These are phyloP conservation scores for Hypomontagnella monticulosa DNA, from an alignment of 495 filamentous ascomycete genomes.

Conservation along the genomic window DNA sequence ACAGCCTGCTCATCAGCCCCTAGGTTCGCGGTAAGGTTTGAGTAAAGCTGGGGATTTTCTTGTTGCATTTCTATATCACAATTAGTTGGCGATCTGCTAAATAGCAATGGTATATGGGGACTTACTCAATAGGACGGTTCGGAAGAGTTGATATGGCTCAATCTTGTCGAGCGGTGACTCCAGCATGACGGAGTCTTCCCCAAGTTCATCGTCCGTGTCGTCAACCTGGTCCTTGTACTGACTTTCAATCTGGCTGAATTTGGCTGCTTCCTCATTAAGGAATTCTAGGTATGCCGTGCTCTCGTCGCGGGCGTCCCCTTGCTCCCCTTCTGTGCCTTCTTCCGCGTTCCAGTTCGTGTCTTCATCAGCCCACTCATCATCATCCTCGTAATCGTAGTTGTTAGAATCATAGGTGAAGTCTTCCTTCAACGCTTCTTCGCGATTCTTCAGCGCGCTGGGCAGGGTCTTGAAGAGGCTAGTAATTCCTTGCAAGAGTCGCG, in stretches of 20 bases:
- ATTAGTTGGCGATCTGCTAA: conserved; percentile 36
- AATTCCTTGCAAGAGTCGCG: conserved; percentile 87
- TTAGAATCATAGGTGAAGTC: conserved; percentile 77
- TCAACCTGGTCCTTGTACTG: conserved; percentile 57
- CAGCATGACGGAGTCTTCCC: conserved; percentile 90
- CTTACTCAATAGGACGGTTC: conserved; percentile 82
- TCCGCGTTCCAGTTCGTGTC: conserved; percentile 65
- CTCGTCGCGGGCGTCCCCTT: conserved; percentile 82
- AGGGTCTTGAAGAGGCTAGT: conserved; percentile 91
- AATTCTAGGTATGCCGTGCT: conserved; percentile 95
- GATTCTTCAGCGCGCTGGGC: conserved; percentile 85
- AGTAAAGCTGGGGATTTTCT: conserved; percentile 89
- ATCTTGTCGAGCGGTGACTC: conserved; percentile 95
- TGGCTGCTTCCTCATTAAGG: conserved; percentile 90
- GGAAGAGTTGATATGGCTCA: conserved; percentile 91
- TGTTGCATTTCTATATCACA: conserved; percentile 78
- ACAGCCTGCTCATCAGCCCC: conserved; percentile 82
- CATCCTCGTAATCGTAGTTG: conserved; percentile 79
- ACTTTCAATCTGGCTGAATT: conserved; percentile 68
- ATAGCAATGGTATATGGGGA: conserved; percentile 29
- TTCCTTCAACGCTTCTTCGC: conserved; percentile 92
- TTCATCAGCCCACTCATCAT: conserved; percentile 78
- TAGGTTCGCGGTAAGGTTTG: conserved; percentile 79
- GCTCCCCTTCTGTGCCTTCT: conserved; percentile 60
- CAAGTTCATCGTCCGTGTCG: conserved; percentile 84